Base-by-base conservation (phyloP, 495 filamentous ascomycete genomes). In the Aspergillus mulundensis region DNA sequence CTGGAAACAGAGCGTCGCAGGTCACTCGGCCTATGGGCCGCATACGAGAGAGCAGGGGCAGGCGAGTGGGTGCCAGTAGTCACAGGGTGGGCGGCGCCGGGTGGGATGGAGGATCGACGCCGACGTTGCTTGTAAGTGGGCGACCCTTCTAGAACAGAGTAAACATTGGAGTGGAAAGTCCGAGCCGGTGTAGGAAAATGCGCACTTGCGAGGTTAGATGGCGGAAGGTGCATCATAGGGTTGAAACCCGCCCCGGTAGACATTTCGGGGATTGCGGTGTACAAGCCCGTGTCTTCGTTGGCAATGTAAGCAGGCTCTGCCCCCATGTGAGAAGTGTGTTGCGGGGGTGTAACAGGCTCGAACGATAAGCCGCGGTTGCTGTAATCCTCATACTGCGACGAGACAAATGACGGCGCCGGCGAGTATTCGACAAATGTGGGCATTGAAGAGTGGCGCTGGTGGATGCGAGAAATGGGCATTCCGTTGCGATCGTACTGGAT, bases 81-180 rank as follows among this genome's bases (percentile, higher is more conserved):
- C 52, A 85, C 78, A 32, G 85, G 83, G 58, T 82, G 82, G 30
- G 79, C 79, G 48, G 88, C 78, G 36, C 83, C 83, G 12, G 91
- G 89, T 16, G 90, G 87, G 50, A 97, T 87, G 21, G 94, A 97
- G 19, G 94, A 95, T 28, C 95, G 87, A 57, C 94, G 84, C 64
- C 94, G 83, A 56, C 94, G 84, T 76, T 97, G 95, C 80, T 98
- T 98, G 77, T 98, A 98, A 11, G 93, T 96, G 21, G 94, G 94
- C 6, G 94, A 98, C 19, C 94, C 94, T 75, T 98, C 94, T 62
- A 98, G 91, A 42, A 96, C 89, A 14, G 92, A 93, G 78, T 95
- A 98, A 53, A 91, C 85, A 63, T 89, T 94, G 64, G 86, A 89
- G 15, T 83, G 82, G 62, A 87, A 96, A 38, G 82, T 78, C 36